These are phyloP conservation scores for Suaeda aralocaspica DNA, from an alignment of 148 eudicot species.

Conservation along the genomic window DNA sequence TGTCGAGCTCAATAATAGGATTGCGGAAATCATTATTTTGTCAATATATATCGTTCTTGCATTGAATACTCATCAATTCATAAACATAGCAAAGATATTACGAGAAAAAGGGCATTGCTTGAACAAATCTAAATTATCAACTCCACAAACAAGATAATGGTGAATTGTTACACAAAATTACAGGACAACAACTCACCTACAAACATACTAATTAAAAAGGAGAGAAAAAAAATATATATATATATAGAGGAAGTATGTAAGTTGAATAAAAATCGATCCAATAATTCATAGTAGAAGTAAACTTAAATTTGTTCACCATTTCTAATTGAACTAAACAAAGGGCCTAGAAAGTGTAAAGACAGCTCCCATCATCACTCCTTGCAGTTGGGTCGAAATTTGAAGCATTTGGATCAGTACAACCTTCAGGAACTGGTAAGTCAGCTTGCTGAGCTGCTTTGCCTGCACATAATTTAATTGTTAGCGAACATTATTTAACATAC, in stretches of 20 bases:
- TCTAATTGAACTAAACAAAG: neutral
- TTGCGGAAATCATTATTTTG: too few relatives aligned
- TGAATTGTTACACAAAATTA: conserved; percentile 27
- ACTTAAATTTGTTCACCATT: neutral
- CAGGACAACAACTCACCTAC: conserved; percentile 31
- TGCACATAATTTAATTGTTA: conserved; percentile 23
- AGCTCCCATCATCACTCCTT: conserved; percentile 87
- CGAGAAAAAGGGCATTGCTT: neutral
- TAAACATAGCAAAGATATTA: too few relatives aligned
- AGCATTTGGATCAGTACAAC: conserved; percentile 73
- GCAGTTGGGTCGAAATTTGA: conserved; percentile 72
- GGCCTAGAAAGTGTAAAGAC: conserved; percentile 49
- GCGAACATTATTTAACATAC: neutral
- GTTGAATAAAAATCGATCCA: conserved; percentile 17
- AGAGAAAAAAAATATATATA: conserved; percentile 2
- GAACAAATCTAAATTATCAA: neutral
- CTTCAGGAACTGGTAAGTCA: conserved; percentile 60
- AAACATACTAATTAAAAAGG: conserved; percentile 6
- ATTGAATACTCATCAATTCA: too few relatives aligned
- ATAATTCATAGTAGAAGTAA: conserved; percentile 5
- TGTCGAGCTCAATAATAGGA: too few relatives aligned
- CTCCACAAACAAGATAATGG: conserved; percentile 4
- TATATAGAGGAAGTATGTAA: neutral
- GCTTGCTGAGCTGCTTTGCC: conserved; percentile 84
- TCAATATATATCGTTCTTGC: too few relatives aligned